Base-by-base conservation (phyloP, 148 eudicot genomes). In the Cornus florida region DNA sequence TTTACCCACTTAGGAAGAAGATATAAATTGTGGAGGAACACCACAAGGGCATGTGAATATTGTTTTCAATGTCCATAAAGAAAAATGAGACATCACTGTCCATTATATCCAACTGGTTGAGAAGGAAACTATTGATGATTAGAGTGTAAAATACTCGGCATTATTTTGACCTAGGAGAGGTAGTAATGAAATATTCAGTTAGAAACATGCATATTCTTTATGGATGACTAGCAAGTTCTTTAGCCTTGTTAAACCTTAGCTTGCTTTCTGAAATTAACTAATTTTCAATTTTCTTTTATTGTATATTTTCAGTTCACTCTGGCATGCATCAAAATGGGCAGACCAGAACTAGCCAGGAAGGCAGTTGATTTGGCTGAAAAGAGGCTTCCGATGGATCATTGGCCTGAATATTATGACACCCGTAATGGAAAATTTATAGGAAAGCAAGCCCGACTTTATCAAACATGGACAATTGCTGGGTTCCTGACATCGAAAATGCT, bases 381-480 rank as follows among this genome's bases (percentile, higher is more conserved):
- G 79, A 87, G 89, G 80, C 93, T 95, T 70, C 83, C 78, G 8
- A 46, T 41, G 38, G 97, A 95, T 62, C 74, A 82, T 19, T 95
- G 98, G 98, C 98, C 98, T 33, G 98, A 95, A 80, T 95, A 95
- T 76, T 95, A 95, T 23, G 98, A 95, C 88, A 95, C 98, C 5
- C 90, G 87, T 20, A 84, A 84, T 68, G 98, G 92, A 31, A 95
- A 87, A 75, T 95, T 93, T 69, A 81, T 91, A 9, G 98, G 98
- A 60, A 95, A 95, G 79, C 98, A 95, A 86, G 86, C 98, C 24
- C 89, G 97, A 17, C 92, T 91, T 33, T 91, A 93, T 83, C 98
- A 95, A 87, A 95, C 98, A 10, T 95, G 98, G 98, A 91, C 97
- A 1, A 84, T 95, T n/a, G 97, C 98, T 67, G 97, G 97, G 22